Evolutionary conservation across 352 stramenopile species (phyloP).

Genomic region (Saprolegnia diclina): DNA sequence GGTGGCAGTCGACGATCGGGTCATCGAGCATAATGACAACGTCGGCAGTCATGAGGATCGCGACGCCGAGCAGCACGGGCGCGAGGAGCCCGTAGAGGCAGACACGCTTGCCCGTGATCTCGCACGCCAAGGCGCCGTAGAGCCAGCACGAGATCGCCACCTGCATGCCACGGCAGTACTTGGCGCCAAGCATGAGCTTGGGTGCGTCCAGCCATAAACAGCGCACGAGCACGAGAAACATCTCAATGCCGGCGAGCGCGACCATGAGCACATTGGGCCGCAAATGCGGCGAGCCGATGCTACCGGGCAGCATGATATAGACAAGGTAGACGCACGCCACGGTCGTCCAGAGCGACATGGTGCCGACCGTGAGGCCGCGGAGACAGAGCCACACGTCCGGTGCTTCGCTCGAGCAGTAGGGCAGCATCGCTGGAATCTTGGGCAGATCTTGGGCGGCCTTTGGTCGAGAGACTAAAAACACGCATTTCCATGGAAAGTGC

Average conservation of each 20-base stretch:
- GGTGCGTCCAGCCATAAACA: constrained; percentile 53
- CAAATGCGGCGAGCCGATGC: constrained; percentile 53
- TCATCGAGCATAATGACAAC: constrained; percentile 41
- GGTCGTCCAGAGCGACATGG: constrained; percentile 49
- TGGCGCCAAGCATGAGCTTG: constrained; percentile 56
- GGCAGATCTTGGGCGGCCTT: not conserved
- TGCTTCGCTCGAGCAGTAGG: constrained; percentile 27
- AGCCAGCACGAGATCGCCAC: constrained; percentile 61
- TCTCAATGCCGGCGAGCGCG: constrained; percentile 49
- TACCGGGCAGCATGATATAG: constrained; percentile 50
- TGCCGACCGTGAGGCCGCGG: constrained; percentile 56
- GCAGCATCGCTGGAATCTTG: constrained; percentile 11
- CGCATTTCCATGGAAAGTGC: not conserved
- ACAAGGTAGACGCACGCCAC: constrained; percentile 39
- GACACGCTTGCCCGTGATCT: constrained; percentile 36
- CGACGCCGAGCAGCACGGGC: constrained; percentile 43
- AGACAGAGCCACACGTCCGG: constrained; percentile 45
- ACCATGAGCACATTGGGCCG: constrained; percentile 56
- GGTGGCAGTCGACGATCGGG: constrained; percentile 56
- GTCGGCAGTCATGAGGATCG: constrained; percentile 52
- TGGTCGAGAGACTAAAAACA: not conserved
- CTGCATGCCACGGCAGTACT: constrained; percentile 67
- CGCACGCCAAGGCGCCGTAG: constrained; percentile 60
- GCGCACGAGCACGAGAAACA: constrained; percentile 57
- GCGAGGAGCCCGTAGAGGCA: constrained; percentile 51